Evolutionary conservation across 2,329 filamentous ascomycete genomes (phyloP).

Genomic region (Aspergillus texensis): DNA sequence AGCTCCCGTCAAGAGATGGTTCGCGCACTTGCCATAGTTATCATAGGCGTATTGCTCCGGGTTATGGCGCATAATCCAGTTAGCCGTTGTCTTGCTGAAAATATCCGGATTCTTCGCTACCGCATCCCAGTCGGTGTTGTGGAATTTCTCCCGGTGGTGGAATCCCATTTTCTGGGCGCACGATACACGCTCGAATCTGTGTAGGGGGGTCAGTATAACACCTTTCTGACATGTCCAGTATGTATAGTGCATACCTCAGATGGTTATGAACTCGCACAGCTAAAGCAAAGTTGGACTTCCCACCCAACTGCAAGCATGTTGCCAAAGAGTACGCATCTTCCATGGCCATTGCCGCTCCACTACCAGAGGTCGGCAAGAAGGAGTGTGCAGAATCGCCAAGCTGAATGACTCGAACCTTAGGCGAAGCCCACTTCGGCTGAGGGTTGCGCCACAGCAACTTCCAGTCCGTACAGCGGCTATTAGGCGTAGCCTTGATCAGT

Average conservation of each 20-base stretch:
- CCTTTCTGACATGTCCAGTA: rapidly evolving
- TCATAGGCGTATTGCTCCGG: constrained; percentile 18
- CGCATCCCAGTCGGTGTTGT: constrained; percentile 13
- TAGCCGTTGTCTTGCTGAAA: constrained; percentile 5
- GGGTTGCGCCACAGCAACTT: not conserved
- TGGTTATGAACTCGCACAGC: constrained; percentile 20
- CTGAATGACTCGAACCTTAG: constrained; percentile 5
- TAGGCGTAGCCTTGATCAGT: not conserved
- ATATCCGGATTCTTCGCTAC: constrained; percentile 10
- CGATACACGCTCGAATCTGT: constrained; percentile 41
- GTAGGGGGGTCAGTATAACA: not conserved
- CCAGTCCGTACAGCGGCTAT: not conserved
- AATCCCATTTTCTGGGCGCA: constrained; percentile 54
- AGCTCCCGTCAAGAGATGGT: constrained; percentile 32
- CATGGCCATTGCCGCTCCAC: constrained; percentile 9
- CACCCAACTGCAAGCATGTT: constrained; percentile 41
- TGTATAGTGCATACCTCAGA: constrained; percentile 32
- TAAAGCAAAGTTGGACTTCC: constrained; percentile 38
- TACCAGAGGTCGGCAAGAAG: constrained; percentile 4
- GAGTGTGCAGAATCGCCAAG: constrained; percentile 9
- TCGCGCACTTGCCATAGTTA: constrained; percentile 10
- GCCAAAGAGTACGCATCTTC: constrained; percentile 10
- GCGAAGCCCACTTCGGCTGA: not conserved
- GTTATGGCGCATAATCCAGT: constrained; percentile 17
- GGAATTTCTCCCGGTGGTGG: constrained; percentile 38